Evolutionary conservation across 2,329 filamentous ascomycete species (phyloP).

Genomic region (Penicillium sp.): DNA sequence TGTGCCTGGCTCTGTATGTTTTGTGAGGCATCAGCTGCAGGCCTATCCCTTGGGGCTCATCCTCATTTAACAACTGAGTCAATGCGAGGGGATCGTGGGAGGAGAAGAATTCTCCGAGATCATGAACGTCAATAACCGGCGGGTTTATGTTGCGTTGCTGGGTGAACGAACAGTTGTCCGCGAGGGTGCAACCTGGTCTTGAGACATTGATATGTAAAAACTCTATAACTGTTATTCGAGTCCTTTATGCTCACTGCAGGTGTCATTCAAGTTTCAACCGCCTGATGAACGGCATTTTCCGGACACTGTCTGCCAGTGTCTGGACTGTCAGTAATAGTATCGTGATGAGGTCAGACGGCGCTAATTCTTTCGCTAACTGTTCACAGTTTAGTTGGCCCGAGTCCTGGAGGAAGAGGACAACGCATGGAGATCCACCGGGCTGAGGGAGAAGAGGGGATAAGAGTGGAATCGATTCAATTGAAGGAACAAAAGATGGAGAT

Average conservation of each 20-base stretch:
- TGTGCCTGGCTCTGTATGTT: not conserved
- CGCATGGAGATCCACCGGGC: conserved; percentile 8
- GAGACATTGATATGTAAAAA: not conserved
- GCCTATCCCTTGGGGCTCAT: conserved; percentile 13
- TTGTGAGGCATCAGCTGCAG: conserved; percentile 21
- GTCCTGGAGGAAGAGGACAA: conserved; percentile 5
- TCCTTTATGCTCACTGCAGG: not conserved
- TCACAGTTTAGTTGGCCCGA: not conserved
- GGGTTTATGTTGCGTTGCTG: conserved; percentile 1
- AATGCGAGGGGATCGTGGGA: conserved; percentile 26
- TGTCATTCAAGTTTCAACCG: not conserved
- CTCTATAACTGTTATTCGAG: not conserved
- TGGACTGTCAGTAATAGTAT: not conserved
- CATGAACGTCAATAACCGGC: conserved; percentile 17
- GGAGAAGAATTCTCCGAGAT: conserved; percentile 21
- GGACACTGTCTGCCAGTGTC: not conserved
- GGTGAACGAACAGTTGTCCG: not conserved
- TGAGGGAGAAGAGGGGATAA: conserved; percentile 5
- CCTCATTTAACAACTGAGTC: conserved; percentile 21
- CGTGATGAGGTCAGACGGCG: not conserved
- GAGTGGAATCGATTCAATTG: conserved; percentile 4
- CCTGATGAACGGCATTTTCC: not conserved
- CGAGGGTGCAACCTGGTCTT: conserved; percentile 6
- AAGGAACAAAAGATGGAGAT: not conserved
- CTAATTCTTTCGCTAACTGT: not conserved